Evolutionary conservation across 768 basidiomycete genomes (phyloP), one percentile per base, ranked within the genome.

Genomic region (Boletus pseudopeckii): DNA sequence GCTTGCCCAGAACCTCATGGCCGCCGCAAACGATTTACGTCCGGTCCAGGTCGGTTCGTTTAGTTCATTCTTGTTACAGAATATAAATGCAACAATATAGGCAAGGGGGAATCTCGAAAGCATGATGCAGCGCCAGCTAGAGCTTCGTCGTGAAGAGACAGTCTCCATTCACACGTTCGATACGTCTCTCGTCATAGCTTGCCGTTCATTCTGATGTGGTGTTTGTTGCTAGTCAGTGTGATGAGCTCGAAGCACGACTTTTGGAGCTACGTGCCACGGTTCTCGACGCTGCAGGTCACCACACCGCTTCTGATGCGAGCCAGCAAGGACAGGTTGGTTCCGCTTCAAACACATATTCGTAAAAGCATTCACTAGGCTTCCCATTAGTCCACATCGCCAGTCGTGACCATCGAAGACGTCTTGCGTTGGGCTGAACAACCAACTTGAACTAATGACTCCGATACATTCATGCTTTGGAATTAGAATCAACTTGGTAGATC

Each of bases 1-100:
- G 2, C 79, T 92, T 49, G 83, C 83, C 7, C 88, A 91, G 68
- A 96, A 95, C 67, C 78, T 96, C 52, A 90, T 94, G 83, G 89
- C 86, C 14, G 88, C 90, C 17, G 90, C 89, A 36, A 96, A 96
- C 64, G 92, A 93, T 62, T 72, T 95, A 47, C 82, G 93, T 24
- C 92, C 92, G 1, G 88, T 93, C 5, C 92, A 95, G 80, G 91
- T 85, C 24, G 11, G 71, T 65, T 57, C 40, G 50, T 43, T 47
- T 47, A n/a, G 28, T 54, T 33, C 37, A 26, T 18, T 17, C 20
- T 7, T 24, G 26, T 43, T 17, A 17, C 32, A 52, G 26, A 54
- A 49, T 33, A 43, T 30, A 30, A 26, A 60, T 10, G 10, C n/a
- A 33, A 30, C 24, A 17, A 18, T 14, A 15, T 59, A 92, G 86